Evolutionary conservation across 345 rosid species (phyloP).

Genomic region (Xanthoceras sorbifolium): DNA sequence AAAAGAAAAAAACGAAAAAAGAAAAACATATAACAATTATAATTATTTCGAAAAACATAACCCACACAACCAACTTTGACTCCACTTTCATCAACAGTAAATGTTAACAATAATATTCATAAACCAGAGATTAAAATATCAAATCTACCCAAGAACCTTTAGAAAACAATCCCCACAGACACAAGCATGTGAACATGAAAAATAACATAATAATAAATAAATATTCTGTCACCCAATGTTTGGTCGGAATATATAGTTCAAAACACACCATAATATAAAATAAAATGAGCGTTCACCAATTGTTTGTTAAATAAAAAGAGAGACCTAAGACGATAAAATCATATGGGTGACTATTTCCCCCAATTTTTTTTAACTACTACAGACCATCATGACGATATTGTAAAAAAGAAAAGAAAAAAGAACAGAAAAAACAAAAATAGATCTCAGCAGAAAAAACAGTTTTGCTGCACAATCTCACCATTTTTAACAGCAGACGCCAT

Average conservation of each 20-base stretch:
- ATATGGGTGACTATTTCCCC: not conserved
- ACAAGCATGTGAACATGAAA: not conserved
- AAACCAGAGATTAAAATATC: too few relatives aligned
- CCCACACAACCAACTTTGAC: too few relatives aligned
- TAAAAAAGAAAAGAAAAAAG: too few relatives aligned
- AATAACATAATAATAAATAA: too few relatives aligned
- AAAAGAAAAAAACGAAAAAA: too few relatives aligned
- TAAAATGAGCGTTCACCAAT: not conserved
- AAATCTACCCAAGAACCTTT: too few relatives aligned
- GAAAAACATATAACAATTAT: too few relatives aligned
- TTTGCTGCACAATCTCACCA: not conserved
- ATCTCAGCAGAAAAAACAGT: too few relatives aligned
- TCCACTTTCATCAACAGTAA: too few relatives aligned
- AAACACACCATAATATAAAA: not conserved
- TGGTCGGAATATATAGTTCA: not conserved
- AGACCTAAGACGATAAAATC: not conserved
- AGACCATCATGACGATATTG: not conserved
- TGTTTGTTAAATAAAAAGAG: not conserved
- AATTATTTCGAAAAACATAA: too few relatives aligned
- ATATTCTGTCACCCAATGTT: not conserved
- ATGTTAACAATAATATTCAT: too few relatives aligned
- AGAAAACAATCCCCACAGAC: not conserved
- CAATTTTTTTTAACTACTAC: not conserved
- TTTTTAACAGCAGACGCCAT: not conserved
- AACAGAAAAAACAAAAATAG: not conserved